Base-by-base conservation (phyloP, 2,329 filamentous ascomycete species). In the Sporothrix sp. region DNA sequence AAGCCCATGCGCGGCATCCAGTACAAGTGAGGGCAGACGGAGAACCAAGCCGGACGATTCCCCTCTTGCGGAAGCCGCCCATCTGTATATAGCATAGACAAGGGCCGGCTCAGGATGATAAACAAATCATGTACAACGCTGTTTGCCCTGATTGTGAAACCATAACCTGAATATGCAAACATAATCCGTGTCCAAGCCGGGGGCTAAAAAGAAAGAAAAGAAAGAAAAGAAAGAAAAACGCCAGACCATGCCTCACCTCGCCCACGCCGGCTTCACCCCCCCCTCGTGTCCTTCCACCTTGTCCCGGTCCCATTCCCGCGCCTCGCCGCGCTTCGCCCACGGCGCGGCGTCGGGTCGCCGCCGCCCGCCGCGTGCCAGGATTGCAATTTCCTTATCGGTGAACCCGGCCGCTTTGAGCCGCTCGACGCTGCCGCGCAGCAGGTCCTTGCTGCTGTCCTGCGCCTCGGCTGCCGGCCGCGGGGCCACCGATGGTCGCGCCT, bases 351-450 rank as follows among this genome's bases (percentile, higher is more conserved):
- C 76, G 54, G 83, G 79, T 33, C 73, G 69, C 49, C 77, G 73
- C 62, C 79, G 74, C 11, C 76, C 76, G 20, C 78, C 76, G 46
- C 73, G 80, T 63, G 84, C 81, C 80, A 84, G 88, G 56, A 81
- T 81, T 59, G 75, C 73, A 52, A 95, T 56, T 59, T 89, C 79
- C 4, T 81, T 78, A 14, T 89, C 85, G 1, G 78, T 80, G 61
- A 95, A 94, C 0, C 89, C 90, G 0, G 87, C 88, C 18, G 78
- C 79, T 30, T 81, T 81, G 53, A 96, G 68, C 52, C 89, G 72
- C 48, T 89, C 82, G 7, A 85, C 85, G 27, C 88, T 87, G 58
- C 82, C 79, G 56, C 82, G 75, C 60, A 80, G 82, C 79, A 85
- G 89, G 57, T 82, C 82, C 57, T 87, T 79, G n/a, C 87, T 80